Conservation (phyloP, 2,329 filamentous ascomycete genomes). For the Nemania sp. region DNA sequence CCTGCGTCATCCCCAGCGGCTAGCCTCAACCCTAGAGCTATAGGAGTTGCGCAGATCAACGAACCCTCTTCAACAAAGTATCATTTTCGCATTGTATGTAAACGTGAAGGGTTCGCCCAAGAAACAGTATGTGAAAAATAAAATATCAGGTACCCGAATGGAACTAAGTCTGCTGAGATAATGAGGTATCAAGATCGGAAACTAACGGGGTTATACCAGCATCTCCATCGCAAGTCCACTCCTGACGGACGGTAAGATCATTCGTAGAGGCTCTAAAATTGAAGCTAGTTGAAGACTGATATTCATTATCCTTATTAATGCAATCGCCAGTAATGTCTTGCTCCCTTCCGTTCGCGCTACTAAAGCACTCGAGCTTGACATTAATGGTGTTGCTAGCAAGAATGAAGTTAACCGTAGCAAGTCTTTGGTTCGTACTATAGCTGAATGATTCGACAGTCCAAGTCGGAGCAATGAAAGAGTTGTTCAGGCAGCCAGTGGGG, state of each 20-base stretch:
- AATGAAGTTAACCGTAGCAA: background rate
- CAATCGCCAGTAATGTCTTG: background rate
- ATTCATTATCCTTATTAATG: background rate
- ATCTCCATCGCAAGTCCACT: slow-evolving; percentile 1
- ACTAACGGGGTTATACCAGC: no score
- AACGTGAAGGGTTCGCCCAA: no score
- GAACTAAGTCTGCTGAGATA: no score
- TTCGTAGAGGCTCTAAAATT: background rate
- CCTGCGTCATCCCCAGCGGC: background rate
- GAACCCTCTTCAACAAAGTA: no score
- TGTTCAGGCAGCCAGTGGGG: slow-evolving; percentile 1
- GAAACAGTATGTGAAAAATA: no score
- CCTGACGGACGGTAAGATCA: background rate
- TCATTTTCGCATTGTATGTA: no score
- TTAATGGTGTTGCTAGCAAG: background rate
- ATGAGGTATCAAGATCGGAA: no score
- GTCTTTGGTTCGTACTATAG: background rate
- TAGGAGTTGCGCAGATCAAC: no score
- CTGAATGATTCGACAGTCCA: slow-evolving; percentile 5
- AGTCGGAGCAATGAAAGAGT: slow-evolving; percentile 5
- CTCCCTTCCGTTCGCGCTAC: background rate
- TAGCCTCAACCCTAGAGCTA: background rate
- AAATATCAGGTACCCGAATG: no score
- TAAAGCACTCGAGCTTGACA: background rate
- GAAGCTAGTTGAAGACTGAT: background rate